These are phyloP conservation scores for Neofusicoccum sp. DNA, from an alignment of 2,329 filamentous ascomycete species.

Conservation along the genomic window DNA sequence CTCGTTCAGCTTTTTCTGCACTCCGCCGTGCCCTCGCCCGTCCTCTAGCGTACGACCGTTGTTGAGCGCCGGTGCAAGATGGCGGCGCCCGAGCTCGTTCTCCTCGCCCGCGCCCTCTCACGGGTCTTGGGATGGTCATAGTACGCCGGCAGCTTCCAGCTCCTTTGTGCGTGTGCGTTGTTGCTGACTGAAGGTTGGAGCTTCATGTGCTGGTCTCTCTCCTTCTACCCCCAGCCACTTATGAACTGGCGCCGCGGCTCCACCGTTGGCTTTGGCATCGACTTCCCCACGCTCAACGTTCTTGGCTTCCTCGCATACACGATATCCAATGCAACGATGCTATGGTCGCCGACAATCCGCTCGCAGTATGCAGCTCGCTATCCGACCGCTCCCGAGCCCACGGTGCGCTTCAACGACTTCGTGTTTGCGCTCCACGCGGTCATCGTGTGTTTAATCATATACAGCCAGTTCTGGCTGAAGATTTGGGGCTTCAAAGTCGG, in stretches of 20 bases:
- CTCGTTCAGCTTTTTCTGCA: not conserved
- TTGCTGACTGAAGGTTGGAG: not conserved
- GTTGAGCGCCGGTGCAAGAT: not conserved
- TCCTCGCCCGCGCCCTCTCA: conserved; percentile 34
- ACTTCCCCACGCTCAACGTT: conserved; percentile 77
- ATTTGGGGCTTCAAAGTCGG: conserved; percentile 75
- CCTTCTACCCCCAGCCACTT: conserved; percentile 88
- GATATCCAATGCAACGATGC: conserved; percentile 70
- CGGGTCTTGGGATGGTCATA: conserved; percentile 38
- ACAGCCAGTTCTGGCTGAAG: conserved; percentile 69
- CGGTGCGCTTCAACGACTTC: conserved; percentile 87
- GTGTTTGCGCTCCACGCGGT: conserved; percentile 82
- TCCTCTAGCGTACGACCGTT: not conserved
- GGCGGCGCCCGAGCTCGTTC: conserved; percentile 27
- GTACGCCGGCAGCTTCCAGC: not conserved
- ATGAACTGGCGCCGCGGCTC: conserved; percentile 75
- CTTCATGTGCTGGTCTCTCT: conserved; percentile 57
- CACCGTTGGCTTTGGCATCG: conserved; percentile 80
- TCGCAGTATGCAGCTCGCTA: conserved; percentile 81
- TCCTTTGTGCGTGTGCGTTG: not conserved
- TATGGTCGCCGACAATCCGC: conserved; percentile 75
- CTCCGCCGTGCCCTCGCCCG: not conserved
- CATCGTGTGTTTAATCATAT: conserved; percentile 67
- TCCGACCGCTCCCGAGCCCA: conserved; percentile 69
- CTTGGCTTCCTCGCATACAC: conserved; percentile 74